Percentiles rank a stretch among this genome's conserved stretches.
Conservation (phyloP, 768 basidiomycete genomes). For the Tulasnella sp. region DNA sequence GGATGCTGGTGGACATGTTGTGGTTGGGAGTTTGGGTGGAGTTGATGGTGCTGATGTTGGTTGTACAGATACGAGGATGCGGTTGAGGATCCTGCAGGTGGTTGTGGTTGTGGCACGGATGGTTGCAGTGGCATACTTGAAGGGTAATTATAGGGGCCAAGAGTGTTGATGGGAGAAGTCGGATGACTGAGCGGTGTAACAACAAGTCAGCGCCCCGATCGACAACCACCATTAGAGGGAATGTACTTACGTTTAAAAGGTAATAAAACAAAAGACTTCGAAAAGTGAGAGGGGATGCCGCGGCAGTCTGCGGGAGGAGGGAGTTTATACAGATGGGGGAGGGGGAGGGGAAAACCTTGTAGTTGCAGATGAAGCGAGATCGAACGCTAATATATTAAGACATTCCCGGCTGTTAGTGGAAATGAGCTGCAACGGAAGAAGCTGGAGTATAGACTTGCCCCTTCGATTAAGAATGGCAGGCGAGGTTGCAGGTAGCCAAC, state of each 20-base stretch:
- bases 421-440: background rate
- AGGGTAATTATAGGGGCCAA: slow-evolving; percentile 1
- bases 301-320: background rate
- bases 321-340: background rate
- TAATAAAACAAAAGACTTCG: background rate
- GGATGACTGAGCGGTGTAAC: background rate
- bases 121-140: background rate
- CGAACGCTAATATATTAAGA: background rate
- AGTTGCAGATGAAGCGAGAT: slow-evolving; percentile 1
- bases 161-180: background rate
- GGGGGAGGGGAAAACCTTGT: background rate
- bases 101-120: background rate
- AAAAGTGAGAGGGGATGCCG: background rate
- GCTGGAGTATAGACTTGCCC: background rate
- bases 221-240: background rate
- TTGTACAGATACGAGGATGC: background rate
- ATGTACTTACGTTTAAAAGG: background rate
- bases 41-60: background rate
- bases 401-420: background rate
- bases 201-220: background rate
- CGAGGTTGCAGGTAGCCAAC: background rate
- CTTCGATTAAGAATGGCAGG: slow-evolving; percentile 2
- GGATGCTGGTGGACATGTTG: background rate
- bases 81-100: background rate
- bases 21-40: slow-evolving; percentile 1